Percentiles rank a stretch among this genome's conserved stretches.
Evolutionary conservation across 495 filamentous ascomycete genomes (phyloP).

Genomic region (Penicillium alfredii): DNA sequence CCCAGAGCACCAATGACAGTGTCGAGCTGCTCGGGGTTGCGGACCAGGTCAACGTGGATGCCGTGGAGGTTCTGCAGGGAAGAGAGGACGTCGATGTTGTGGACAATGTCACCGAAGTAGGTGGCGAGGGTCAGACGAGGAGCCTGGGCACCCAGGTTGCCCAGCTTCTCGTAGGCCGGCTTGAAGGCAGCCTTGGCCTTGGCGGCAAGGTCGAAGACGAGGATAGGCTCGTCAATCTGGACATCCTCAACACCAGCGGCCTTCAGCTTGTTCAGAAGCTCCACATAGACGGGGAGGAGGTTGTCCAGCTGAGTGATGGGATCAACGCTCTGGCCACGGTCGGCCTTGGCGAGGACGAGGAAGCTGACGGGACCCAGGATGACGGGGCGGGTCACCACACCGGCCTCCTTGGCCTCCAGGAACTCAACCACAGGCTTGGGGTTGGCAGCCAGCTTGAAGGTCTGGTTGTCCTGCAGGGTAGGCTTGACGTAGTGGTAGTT

Average conservation of each 20-base stretch:
- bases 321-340: conserved; percentile 83
- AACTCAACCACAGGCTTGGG: conserved; percentile 94
- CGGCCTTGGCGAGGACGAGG: conserved; percentile 92
- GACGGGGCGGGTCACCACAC: conserved; percentile 87
- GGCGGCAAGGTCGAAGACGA: conserved; percentile 83
- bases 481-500: conserved; percentile 99
- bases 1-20: conserved; percentile 70
- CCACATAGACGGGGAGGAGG: conserved; percentile 85
- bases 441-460: conserved; percentile 76
- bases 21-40: conserved; percentile 93
- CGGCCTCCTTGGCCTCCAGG: conserved; percentile 94
- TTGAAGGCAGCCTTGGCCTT: conserved; percentile 96
- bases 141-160: conserved; percentile 64
- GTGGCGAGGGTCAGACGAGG: conserved; percentile 83
- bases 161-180: conserved; percentile 87
- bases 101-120: conserved; percentile 98
- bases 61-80: conserved; percentile 63
- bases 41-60: conserved; percentile 92
- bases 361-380: conserved; percentile 94
- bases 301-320: conserved; percentile 89
- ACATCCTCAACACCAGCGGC: conserved; percentile 87
- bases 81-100: conserved; percentile 89
- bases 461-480: conserved; percentile 90
- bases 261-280: conserved; percentile 88
- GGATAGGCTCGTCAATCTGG: conserved; percentile 95